These are phyloP conservation scores for Fabrea salina DNA, from an alignment of 169 alveolate species.

Conservation along the genomic window DNA sequence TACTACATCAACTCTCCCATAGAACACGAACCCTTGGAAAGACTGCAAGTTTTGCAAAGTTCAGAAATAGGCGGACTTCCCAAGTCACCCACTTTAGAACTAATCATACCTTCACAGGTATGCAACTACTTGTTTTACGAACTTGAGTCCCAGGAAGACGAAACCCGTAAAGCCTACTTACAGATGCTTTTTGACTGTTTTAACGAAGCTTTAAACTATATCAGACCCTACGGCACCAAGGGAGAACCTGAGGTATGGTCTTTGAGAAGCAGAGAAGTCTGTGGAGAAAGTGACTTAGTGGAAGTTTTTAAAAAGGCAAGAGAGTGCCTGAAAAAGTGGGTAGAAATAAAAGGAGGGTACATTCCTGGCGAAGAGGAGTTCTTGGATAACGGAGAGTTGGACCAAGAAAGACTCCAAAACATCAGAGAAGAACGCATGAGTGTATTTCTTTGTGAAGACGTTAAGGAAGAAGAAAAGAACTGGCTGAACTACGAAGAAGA, in stretches of 20 bases:
- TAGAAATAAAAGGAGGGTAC: background rate
- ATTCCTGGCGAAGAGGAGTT: background rate
- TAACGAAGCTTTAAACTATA: constrained; percentile 32
- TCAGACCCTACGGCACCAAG: constrained; percentile 12
- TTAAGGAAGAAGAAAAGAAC: background rate
- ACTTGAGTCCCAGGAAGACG: background rate
- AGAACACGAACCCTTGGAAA: constrained; percentile 1
- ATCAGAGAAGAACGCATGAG: constrained; percentile 26
- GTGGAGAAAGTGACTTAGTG: background rate
- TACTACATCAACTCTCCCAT: constrained; percentile 17
- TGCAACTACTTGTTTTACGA: background rate
- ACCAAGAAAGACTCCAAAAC: background rate
- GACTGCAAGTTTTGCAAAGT: constrained; percentile 4
- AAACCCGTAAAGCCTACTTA: background rate
- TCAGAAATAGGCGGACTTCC: background rate
- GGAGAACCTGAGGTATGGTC: constrained; percentile 33
- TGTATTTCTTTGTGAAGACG: background rate
- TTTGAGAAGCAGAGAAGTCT: background rate
- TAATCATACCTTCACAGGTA: constrained; percentile 23
- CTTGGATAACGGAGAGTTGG: background rate
- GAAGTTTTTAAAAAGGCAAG: background rate
- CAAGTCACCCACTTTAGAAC: constrained; percentile 22
- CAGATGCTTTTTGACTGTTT: constrained; percentile 34
- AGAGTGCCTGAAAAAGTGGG: constrained; percentile 9
- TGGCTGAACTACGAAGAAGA: constrained; percentile 35